Evolutionary conservation across 192 early-diverging fungal species (phyloP).

Genomic region (Linnemannia exigua): DNA sequence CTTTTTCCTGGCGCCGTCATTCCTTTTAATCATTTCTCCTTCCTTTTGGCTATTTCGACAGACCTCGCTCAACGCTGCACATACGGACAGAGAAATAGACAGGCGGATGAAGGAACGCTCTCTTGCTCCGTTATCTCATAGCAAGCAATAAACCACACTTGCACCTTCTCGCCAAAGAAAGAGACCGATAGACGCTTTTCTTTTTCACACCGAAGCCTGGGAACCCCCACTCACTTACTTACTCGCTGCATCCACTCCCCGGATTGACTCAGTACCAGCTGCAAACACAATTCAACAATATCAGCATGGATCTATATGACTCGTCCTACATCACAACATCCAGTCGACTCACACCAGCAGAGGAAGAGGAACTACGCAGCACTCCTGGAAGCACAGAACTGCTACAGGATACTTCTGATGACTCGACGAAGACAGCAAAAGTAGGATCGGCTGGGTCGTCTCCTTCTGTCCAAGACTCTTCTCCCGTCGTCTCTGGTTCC

Average conservation of each 20-base stretch:
- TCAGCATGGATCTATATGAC: conserved; percentile 21
- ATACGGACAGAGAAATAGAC: background rate
- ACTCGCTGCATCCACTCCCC: background rate
- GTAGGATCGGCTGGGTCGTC: background rate
- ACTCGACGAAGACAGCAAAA: background rate
- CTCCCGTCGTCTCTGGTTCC: background rate
- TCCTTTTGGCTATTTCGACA: background rate
- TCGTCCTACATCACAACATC: conserved; percentile 20
- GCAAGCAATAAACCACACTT: background rate
- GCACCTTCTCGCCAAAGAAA: background rate
- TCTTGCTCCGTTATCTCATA: background rate
- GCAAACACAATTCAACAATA: background rate
- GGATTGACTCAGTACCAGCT: background rate
- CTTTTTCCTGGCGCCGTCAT: too few species aligned
- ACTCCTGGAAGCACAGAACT: background rate
- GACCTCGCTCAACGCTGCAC: background rate
- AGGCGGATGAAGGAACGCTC: background rate
- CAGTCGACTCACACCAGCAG: conserved; percentile 22
- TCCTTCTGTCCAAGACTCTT: background rate
- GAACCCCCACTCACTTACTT: background rate
- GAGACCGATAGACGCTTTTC: background rate
- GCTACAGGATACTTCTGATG: background rate
- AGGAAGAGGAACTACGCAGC: conserved; percentile 25
- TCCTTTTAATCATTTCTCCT: background rate
- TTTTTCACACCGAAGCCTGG: background rate